A percentile compares a stretch with the other conserved stretches of the same genome.
Conservation (phyloP, 768 basidiomycete species). For the Rhizopogon sp. region DNA sequence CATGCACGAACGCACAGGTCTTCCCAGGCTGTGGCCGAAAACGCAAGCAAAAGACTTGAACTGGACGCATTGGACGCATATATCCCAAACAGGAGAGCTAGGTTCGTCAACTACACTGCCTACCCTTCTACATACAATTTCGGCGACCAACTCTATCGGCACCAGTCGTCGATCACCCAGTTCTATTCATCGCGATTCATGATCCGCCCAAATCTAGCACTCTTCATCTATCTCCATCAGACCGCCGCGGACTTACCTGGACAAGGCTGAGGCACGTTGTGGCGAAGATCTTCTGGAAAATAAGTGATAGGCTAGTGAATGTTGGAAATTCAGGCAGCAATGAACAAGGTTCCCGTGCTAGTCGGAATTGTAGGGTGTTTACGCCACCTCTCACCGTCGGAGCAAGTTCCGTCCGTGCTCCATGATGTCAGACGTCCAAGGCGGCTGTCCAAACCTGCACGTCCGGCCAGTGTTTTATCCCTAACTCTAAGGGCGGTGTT, state of each 20-base stretch:
- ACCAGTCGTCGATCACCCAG: background rate
- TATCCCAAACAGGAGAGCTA: background rate
- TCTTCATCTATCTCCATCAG: background rate
- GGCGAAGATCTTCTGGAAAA: slow-evolving; percentile 6
- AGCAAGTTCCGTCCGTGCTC: slow-evolving; percentile 4
- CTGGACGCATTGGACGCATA: background rate
- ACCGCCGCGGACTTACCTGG: slow-evolving; percentile 2
- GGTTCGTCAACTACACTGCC: background rate
- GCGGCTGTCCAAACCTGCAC: background rate
- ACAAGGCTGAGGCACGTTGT: slow-evolving; percentile 3
- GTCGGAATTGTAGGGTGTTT: background rate
- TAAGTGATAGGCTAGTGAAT: slow-evolving; percentile 1
- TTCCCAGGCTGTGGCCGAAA: background rate
- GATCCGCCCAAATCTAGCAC: slow-evolving; percentile 12
- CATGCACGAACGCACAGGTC: background rate
- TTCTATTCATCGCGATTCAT: background rate
- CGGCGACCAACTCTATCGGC: background rate
- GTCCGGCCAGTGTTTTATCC: slow-evolving; percentile 3
- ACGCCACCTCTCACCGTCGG: slow-evolving; percentile 10
- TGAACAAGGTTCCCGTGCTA: background rate
- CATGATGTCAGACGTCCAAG: background rate
- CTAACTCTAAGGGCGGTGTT: background rate
- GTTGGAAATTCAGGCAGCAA: background rate
- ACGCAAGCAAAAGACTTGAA: background rate
- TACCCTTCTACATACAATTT: background rate